A percentile compares a stretch with the other conserved stretches of the same genome.
These are phyloP conservation scores for Myxozyma neglecta DNA, from an alignment of 805 yeast genomes.

Conservation along the genomic window DNA sequence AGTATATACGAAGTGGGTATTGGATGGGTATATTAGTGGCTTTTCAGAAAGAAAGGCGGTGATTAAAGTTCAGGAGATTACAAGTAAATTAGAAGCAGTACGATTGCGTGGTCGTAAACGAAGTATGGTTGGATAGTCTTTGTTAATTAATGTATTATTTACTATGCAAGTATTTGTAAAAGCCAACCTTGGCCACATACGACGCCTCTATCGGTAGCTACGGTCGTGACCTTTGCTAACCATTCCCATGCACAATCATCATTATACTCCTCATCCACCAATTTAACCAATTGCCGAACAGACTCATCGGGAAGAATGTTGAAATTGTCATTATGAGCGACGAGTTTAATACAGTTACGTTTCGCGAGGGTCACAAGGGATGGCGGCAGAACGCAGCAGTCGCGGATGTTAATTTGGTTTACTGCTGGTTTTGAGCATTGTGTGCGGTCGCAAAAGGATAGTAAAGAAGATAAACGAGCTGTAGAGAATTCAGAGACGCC, in stretches of 20 bases:
- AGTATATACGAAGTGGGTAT: slow-evolving; percentile 64
- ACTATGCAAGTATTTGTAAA: slow-evolving; percentile 3
- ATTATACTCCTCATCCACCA: background rate
- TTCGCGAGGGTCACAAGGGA: slow-evolving; percentile 36
- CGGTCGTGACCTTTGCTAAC: slow-evolving; percentile 26
- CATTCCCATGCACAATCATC: slow-evolving; percentile 24
- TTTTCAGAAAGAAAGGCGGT: slow-evolving; percentile 25
- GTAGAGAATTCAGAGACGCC: slow-evolving; percentile 40
- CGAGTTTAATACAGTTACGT: slow-evolving; percentile 35
- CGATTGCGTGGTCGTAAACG: slow-evolving; percentile 92
- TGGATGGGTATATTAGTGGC: slow-evolving; percentile 59
- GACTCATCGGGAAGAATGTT: slow-evolving; percentile 29
- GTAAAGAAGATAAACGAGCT: slow-evolving; percentile 29
- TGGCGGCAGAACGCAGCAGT: slow-evolving; percentile 42
- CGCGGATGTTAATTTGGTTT: slow-evolving; percentile 40
- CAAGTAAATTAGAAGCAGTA: slow-evolving; percentile 74
- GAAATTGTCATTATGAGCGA: slow-evolving; percentile 42
- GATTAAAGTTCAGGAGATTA: slow-evolving; percentile 46
- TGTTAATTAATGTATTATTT: background rate
- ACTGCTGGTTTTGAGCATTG: slow-evolving; percentile 28
- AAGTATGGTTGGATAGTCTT: slow-evolving; percentile 75
- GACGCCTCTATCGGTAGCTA: slow-evolving; percentile 27
- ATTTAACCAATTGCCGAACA: background rate
- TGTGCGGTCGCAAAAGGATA: slow-evolving; percentile 24
- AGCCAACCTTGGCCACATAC: slow-evolving; percentile 31